Percentiles rank a stretch among this genome's conserved stretches.
These are phyloP conservation scores for Ogataea sp. DNA, from an alignment of 805 yeast genomes.

Conservation along the genomic window DNA sequence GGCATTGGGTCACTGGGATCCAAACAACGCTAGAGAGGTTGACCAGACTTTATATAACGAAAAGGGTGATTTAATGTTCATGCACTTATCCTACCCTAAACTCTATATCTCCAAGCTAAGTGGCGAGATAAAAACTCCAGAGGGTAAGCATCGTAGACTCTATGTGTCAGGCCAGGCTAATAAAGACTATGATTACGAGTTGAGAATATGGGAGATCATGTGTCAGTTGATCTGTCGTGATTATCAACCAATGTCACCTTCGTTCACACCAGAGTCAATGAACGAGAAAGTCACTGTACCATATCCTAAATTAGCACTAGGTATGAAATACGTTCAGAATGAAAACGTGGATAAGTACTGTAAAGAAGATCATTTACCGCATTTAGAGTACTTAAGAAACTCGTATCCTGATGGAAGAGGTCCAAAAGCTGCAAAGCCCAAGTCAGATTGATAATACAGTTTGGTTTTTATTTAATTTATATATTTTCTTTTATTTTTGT, in stretches of 20 bases:
- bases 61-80: constrained; percentile 23
- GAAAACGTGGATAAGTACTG: constrained; percentile 22
- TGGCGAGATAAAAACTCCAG: constrained; percentile 9
- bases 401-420: neutral
- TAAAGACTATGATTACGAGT: constrained; percentile 28
- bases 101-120: constrained; percentile 22
- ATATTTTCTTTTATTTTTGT: neutral
- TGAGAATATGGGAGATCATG: constrained; percentile 31
- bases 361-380: constrained; percentile 25
- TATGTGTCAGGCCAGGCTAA: constrained; percentile 21
- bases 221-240: constrained; percentile 27
- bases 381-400: constrained; percentile 23
- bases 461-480: neutral
- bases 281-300: no score
- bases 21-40: constrained; percentile 27
- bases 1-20: constrained; percentile 36
- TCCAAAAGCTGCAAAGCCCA: no score
- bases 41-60: neutral
- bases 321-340: no score
- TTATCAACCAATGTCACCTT: neutral
- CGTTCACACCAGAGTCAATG: neutral
- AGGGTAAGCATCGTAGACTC: constrained; percentile 23
- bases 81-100: constrained; percentile 38
- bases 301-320: no score
- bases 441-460: neutral